phyloP scores from a whole-genome alignment of 495 filamentous ascomycete species.

The Penicillium waksmanii region DNA sequence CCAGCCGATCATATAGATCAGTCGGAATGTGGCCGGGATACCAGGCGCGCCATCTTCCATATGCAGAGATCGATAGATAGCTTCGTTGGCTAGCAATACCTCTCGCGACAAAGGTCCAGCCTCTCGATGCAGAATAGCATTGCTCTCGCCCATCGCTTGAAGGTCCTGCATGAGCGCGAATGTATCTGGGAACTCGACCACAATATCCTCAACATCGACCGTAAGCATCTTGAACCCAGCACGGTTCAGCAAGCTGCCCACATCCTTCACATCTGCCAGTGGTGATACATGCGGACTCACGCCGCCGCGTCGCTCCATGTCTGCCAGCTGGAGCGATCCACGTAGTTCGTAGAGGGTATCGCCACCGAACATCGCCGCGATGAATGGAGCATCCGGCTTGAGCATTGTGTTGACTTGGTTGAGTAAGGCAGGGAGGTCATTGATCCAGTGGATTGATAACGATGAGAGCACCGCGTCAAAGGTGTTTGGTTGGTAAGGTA shows the following conservation, averaged over 20 bases:
- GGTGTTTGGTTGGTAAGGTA: slow-evolving; percentile 75
- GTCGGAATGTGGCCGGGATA: slow-evolving; percentile 86
- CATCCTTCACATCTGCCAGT: slow-evolving; percentile 87
- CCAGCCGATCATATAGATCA: slow-evolving; percentile 99
- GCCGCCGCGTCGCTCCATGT: slow-evolving; percentile 84
- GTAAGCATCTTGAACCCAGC: slow-evolving; percentile 96
- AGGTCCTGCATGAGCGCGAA: slow-evolving; percentile 92
- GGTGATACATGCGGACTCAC: slow-evolving; percentile 87
- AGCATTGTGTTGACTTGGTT: slow-evolving; percentile 79
- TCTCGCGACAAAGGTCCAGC: slow-evolving; percentile 75
- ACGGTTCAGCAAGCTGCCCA: slow-evolving; percentile 81
- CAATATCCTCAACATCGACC: slow-evolving; percentile 95
- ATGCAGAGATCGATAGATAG: slow-evolving; percentile 86
- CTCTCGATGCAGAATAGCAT: slow-evolving; percentile 81
- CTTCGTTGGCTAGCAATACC: slow-evolving; percentile 85
- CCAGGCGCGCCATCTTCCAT: slow-evolving; percentile 66
- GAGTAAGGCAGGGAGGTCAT: slow-evolving; percentile 86
- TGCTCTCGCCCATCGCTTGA: slow-evolving; percentile 92
- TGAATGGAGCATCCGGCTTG: slow-evolving; percentile 89
- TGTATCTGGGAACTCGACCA: slow-evolving; percentile 91
- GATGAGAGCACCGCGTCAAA: slow-evolving; percentile 91
- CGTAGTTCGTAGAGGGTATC: slow-evolving; percentile 94
- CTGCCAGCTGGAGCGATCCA: slow-evolving; percentile 90
- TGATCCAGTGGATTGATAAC: slow-evolving; percentile 94
- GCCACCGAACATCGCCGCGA: slow-evolving; percentile 95